These are phyloP conservation scores for Ceratonia siliqua DNA, from an alignment of 306 rosid species.

Conservation along the genomic window DNA sequence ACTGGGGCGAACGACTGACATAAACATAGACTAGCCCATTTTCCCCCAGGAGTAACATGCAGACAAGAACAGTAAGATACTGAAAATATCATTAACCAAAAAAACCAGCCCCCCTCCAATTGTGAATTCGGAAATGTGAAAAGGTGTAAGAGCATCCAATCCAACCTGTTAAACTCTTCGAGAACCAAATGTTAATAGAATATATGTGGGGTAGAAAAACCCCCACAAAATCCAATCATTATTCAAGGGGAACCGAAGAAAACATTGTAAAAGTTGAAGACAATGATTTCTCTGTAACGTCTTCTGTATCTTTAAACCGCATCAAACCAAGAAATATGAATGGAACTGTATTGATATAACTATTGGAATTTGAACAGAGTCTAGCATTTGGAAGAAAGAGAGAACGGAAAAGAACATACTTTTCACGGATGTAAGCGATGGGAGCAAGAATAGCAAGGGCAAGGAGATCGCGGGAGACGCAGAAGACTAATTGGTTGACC, in stretches of 20 bases:
- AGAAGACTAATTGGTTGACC: slow-evolving; percentile 82
- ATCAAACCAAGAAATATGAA: background rate
- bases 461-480: slow-evolving; percentile 78
- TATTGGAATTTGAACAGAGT: background rate
- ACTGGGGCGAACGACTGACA: background rate
- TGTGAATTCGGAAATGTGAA: background rate
- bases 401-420: slow-evolving; percentile 31
- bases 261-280: background rate
- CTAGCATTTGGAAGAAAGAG: background rate
- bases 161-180: background rate
- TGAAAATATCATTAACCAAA: background rate
- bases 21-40: background rate
- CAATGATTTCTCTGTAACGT: background rate
- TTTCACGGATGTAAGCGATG: slow-evolving; percentile 76
- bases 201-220: background rate
- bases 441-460: slow-evolving; percentile 86
- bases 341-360: background rate
- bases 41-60: background rate
- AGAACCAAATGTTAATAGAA: background rate
- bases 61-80: background rate
- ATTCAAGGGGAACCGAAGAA: background rate
- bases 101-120: background rate
- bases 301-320: background rate
- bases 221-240: background rate
- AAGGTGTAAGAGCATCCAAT: background rate